phyloP scores from a whole-genome alignment of 352 stramenopile species.

The Globisporangium recalcitrans region DNA sequence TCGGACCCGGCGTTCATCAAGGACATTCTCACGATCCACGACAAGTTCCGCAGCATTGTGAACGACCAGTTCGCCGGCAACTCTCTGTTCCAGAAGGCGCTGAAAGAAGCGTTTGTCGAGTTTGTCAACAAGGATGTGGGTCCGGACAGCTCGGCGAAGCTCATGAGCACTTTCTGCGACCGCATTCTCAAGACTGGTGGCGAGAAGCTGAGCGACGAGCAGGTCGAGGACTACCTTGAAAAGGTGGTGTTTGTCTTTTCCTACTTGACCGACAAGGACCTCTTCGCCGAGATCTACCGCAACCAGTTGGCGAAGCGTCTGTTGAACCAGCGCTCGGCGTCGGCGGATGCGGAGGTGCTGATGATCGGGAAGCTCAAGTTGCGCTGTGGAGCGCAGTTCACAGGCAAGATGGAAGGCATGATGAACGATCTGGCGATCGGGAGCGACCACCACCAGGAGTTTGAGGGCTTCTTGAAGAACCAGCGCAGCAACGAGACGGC shows the following conservation, averaged over 20 bases:
- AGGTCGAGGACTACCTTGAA: slow-evolving; percentile 96
- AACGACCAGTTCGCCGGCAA: slow-evolving; percentile 96
- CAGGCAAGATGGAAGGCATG: slow-evolving; percentile 99
- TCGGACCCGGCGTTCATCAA: slow-evolving; percentile 97
- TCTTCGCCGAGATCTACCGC: slow-evolving; percentile 98
- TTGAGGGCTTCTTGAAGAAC: slow-evolving; percentile 91
- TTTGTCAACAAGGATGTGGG: slow-evolving; percentile 99
- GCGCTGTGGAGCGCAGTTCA: slow-evolving; percentile 98
- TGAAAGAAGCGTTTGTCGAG: slow-evolving; percentile 99
- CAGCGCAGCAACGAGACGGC: slow-evolving; percentile 61
- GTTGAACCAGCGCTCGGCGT: slow-evolving; percentile 97
- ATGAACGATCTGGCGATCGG: slow-evolving; percentile 98
- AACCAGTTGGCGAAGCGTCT: slow-evolving; percentile 99
- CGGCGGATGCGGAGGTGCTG: slow-evolving; percentile 95
- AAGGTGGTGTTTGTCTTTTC: slow-evolving; percentile 99
- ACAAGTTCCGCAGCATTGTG: slow-evolving; percentile 97
- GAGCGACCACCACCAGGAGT: slow-evolving; percentile 95
- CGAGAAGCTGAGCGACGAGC: slow-evolving; percentile 96
- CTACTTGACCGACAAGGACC: slow-evolving; percentile 99
- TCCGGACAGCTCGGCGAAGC: slow-evolving; percentile 96
- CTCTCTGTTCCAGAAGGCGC: slow-evolving; percentile 97
- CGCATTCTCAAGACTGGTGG: slow-evolving; percentile 97
- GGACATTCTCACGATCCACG: slow-evolving; percentile 95
- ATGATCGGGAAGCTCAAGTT: slow-evolving; percentile 99
- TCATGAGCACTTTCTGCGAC: slow-evolving; percentile 99